Percentiles rank a stretch among this genome's conserved stretches.
These are phyloP conservation scores for Corymbia citriodora DNA, from an alignment of 441 rosid genomes.

Conservation along the genomic window DNA sequence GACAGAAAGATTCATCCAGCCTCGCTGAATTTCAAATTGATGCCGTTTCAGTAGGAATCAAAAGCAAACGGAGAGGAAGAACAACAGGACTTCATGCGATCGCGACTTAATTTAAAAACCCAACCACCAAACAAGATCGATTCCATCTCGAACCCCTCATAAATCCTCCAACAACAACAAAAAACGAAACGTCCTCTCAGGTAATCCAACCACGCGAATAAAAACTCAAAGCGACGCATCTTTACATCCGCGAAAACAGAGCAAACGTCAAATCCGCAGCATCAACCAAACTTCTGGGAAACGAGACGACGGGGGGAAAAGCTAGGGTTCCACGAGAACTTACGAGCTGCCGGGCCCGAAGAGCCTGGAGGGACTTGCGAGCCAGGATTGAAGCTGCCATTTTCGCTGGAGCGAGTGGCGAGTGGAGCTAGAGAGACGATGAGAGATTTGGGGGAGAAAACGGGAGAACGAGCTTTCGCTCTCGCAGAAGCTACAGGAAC, in stretches of 20 bases:
- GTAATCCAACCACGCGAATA: not conserved
- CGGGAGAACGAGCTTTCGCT: not conserved
- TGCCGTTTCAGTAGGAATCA: not conserved
- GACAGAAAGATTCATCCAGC: not conserved
- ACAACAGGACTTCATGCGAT: not conserved
- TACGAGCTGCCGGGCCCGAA: constrained; percentile 78
- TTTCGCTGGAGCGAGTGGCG: not conserved
- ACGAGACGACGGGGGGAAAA: not conserved
- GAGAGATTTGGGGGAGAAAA: not conserved
- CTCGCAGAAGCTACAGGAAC: not conserved
- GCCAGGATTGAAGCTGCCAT: constrained; percentile 60
- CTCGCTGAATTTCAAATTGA: not conserved
- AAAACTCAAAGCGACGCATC: not conserved
- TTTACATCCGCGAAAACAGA: not conserved
- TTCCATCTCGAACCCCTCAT: not conserved
- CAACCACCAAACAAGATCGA: not conserved
- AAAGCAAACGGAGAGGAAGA: not conserved
- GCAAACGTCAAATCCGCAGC: not conserved
- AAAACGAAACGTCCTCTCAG: not conserved
- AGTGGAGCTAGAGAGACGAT: not conserved
- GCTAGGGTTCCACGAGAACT: constrained; percentile 15
- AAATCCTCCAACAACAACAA: not conserved
- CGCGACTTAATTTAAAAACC: not conserved
- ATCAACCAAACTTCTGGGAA: not conserved
- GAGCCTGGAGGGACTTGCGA: constrained; percentile 72